Evolutionary conservation across 2,329 filamentous ascomycete genomes (phyloP).

Genomic region (Onygena corvina): DNA sequence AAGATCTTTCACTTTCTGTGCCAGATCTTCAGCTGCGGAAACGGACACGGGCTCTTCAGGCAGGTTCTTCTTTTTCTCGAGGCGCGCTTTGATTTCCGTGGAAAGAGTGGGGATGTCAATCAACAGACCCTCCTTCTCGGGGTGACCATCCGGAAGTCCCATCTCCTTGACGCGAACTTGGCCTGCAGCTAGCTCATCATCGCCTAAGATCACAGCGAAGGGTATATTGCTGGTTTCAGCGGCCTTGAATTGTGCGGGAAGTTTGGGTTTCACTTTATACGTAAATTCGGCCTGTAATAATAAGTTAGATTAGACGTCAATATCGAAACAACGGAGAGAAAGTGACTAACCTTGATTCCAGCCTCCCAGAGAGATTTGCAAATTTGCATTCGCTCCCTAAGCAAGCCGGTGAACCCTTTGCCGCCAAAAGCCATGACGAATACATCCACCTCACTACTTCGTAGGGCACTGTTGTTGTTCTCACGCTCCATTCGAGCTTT

Average conservation of each 20-base stretch:
- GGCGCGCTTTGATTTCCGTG: constrained; percentile 16
- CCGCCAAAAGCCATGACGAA: constrained; percentile 92
- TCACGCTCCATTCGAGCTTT: constrained; percentile 59
- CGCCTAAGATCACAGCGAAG: constrained; percentile 77
- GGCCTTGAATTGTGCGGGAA: constrained; percentile 80
- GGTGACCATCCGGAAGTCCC: constrained; percentile 66
- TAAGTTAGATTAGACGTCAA: constrained; percentile 17
- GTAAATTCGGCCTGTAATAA: constrained; percentile 59
- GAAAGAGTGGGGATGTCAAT: constrained; percentile 44
- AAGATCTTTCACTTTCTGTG: constrained; percentile 8
- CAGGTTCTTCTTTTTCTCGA: neutral
- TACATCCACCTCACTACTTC: constrained; percentile 70
- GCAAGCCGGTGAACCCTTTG: constrained; percentile 66
- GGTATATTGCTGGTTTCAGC: constrained; percentile 70
- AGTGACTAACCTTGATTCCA: constrained; percentile 58
- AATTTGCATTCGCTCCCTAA: constrained; percentile 74
- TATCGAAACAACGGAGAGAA: neutral
- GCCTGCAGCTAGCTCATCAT: constrained; percentile 72
- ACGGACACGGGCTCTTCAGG: neutral
- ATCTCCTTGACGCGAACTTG: constrained; percentile 83
- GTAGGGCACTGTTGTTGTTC: constrained; percentile 44
- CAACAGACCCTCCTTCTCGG: constrained; percentile 77
- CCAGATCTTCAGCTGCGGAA: constrained; percentile 5
- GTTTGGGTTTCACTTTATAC: constrained; percentile 82
- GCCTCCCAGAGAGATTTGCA: constrained; percentile 69